Evolutionary conservation across 352 stramenopile species (phyloP), one percentile per base, ranked within the genome.

Genomic region (Pythium biforme): DNA sequence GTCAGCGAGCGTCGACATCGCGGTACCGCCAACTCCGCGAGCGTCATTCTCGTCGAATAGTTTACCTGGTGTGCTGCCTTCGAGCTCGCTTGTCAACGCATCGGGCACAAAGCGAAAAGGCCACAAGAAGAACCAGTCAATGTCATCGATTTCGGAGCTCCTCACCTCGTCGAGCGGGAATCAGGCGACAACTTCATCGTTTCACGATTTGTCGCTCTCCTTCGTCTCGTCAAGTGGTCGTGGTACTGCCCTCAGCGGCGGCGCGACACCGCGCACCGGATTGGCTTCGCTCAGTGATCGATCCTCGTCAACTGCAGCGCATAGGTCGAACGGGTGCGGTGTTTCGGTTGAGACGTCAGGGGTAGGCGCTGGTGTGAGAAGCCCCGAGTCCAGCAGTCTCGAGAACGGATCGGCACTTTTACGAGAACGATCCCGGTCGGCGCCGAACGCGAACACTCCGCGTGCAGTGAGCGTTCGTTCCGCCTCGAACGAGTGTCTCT

Each of bases 101-200:
- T 59, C 64, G 10, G 72, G 58, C 12, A 69, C 73, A 10, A 93
- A 92, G 41, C 77, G 80, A 64, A 82, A 82, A 49, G 79, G 74
- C 0, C 86, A 95, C 73, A 92, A 94, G 70, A 95, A 95, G 61
- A 93, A 95, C 60, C 83, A 93, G 58, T 94, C 84, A 4, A 92
- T 95, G 81, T 95, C 86, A 39, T 92, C 84, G 0, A 92, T 95
- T 55, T 95, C 86, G 7, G 86, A 95, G 58, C 55, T 95, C 48
- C 63, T 95, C 22, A 72, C 86, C 9, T 86, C 83, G 4, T 69
- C 61, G 11, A 31, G 31, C 8, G 27, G 48, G 25, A 37, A 22
- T 3, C 41, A 53, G 9, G 40, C 34, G 2, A 66, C 74, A 1
- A 70, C 75, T 7, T 87, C 80, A 10, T 86, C 76, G 8, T 93